Evolutionary conservation across 352 stramenopile species (phyloP).

Genomic region (Pythium grandisporangium): DNA sequence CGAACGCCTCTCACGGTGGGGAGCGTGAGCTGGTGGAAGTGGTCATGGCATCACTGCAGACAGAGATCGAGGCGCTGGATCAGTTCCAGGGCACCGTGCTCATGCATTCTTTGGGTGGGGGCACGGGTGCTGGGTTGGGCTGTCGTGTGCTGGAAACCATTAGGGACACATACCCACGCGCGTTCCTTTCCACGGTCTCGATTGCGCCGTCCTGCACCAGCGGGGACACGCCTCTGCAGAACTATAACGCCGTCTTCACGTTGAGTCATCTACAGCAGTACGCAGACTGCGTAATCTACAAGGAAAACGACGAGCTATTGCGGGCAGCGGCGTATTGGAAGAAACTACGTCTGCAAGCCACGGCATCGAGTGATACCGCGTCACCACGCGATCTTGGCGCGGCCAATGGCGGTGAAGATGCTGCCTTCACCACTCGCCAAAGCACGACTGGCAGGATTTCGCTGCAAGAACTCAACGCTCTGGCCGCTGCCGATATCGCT

Average conservation of each 20-base stretch:
- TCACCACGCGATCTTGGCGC: not conserved
- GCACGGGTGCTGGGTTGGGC: slow-evolving; percentile 75
- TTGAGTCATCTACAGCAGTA: slow-evolving; percentile 56
- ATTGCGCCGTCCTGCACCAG: slow-evolving; percentile 52
- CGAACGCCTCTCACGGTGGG: not conserved
- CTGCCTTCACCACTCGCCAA: slow-evolving; percentile 4
- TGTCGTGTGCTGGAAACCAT: slow-evolving; percentile 77
- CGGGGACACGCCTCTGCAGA: slow-evolving; percentile 76
- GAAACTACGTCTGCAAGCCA: not conserved
- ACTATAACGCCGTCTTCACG: slow-evolving; percentile 80
- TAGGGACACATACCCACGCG: slow-evolving; percentile 62
- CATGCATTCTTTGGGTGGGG: slow-evolving; percentile 75
- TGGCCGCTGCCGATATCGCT: slow-evolving; percentile 45
- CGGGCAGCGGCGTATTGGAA: slow-evolving; percentile 52
- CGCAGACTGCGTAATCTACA: slow-evolving; percentile 75
- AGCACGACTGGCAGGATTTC: too few species aligned
- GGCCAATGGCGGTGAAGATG: not conserved
- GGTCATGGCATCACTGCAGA: slow-evolving; percentile 65
- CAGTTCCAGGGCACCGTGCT: slow-evolving; percentile 65
- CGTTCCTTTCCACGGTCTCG: slow-evolving; percentile 53
- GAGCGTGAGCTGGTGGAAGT: slow-evolving; percentile 43
- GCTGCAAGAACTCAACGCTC: slow-evolving; percentile 47
- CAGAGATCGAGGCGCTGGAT: slow-evolving; percentile 61
- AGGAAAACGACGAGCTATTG: slow-evolving; percentile 81
- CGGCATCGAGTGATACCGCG: not conserved